Base-by-base conservation (phyloP, 2,329 filamentous ascomycete genomes). In the Apiospora pterosperma region DNA sequence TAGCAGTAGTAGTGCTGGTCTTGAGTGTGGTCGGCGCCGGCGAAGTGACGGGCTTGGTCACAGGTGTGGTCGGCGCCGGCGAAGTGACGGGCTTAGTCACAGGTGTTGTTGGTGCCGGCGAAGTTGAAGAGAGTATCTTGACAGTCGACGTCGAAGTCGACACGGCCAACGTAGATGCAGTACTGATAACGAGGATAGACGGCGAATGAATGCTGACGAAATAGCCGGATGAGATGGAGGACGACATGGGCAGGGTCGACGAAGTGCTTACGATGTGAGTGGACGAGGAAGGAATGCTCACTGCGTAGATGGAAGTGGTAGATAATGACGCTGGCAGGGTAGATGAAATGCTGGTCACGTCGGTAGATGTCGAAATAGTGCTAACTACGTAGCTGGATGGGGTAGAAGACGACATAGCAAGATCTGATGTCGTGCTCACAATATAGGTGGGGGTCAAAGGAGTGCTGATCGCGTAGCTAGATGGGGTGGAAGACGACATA, bases 1-100 rank as follows among this genome's bases (percentile, higher is more conserved):
- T 73, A 34, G 72, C 75, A 19, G 78, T 78, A 25, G 76, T 79
- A 34, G 39, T 44, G 25, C 25, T 62, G 3, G 28, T 36, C 25
- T 31, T 48, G 25, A 42, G 31, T 16, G 25, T 48, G 38, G 69
- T 25, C 10, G 63, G 67, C 2, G 62, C 48, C 4, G 64, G 63
- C 39, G 62, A 63, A 25, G 69, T 69, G 4, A 62, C 63, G 16
- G 64, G 58, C 10, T 62, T 58, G 23, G 59, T 63, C 3, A 67
- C 52, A 23, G 69, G 64, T 7, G 63, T 63, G 14, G 66, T 62
- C 23, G 16, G 16, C 5, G 31, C 21, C 8, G 36, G 36, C 21
- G 21, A 19, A 10, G 52, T 55, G 48, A 55, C 23, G 55, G 55
- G 25, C 55, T n/a, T 34, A 11, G 16, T 59, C 28, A 19, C 5